These are phyloP conservation scores for Xylariaceae sp. DNA, from an alignment of 2,329 filamentous ascomycete genomes.

Conservation along the genomic window DNA sequence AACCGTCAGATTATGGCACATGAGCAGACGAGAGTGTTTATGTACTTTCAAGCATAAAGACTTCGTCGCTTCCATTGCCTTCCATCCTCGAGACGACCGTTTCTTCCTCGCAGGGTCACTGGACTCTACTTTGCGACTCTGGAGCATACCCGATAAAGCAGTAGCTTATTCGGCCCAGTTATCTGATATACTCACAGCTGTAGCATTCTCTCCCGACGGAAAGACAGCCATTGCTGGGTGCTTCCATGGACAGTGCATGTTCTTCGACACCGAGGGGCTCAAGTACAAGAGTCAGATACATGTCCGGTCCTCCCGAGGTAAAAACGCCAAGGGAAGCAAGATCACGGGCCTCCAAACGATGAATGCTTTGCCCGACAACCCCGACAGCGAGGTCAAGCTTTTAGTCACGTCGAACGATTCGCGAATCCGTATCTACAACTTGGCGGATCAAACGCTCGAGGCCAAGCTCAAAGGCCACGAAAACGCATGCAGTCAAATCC, in stretches of 20 bases:
- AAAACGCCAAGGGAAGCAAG: constrained; percentile 94
- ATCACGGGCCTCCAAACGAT: constrained; percentile 89
- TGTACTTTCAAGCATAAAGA: constrained; percentile 94
- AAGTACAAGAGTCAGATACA: constrained; percentile 82
- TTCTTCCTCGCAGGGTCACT: constrained; percentile 95
- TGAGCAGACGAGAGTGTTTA: constrained; percentile 76
- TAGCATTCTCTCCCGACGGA: constrained; percentile 89
- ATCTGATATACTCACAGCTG: constrained; percentile 86
- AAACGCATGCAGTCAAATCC: constrained; percentile 85
- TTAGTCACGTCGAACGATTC: constrained; percentile 95
- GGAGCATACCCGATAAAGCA: constrained; percentile 96
- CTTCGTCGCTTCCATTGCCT: constrained; percentile 89
- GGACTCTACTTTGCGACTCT: constrained; percentile 80
- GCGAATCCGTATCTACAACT: constrained; percentile 80
- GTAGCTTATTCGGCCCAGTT: constrained; percentile 76
- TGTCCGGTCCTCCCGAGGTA: constrained; percentile 85
- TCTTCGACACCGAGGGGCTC: constrained; percentile 88
- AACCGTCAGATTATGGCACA: constrained; percentile 90
- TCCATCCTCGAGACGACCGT: constrained; percentile 89
- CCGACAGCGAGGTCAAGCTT: constrained; percentile 67
- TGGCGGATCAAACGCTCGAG: constrained; percentile 78
- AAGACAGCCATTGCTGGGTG: constrained; percentile 85
- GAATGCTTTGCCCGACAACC: constrained; percentile 44
- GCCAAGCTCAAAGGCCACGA: constrained; percentile 89
- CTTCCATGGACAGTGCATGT: constrained; percentile 76